Evolutionary conservation across 2,329 filamentous ascomycete genomes (phyloP), one percentile per base, ranked within the genome.

Genomic region (Ceratocystis huliohia): DNA sequence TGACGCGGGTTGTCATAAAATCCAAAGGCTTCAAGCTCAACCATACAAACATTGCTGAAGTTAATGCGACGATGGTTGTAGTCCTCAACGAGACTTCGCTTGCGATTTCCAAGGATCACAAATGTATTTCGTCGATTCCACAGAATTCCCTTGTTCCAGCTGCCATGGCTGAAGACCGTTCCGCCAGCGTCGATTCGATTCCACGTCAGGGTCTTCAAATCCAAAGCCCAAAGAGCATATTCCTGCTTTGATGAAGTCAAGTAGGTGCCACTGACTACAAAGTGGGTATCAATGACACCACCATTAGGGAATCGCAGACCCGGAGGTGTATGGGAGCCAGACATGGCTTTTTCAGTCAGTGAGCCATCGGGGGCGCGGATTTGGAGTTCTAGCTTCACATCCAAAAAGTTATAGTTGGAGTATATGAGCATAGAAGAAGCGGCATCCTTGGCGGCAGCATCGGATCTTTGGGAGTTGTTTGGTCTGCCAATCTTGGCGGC

Each of bases 31-130:
- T 99, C 94, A 10, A 99, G 80, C 75, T 99, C 94, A 7, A 99
- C 93, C 81, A 97, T 88, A 75, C 94, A 97, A 33, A 97, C 86
- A 73, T 99, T 95, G 8, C 89, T 89, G 74, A 97, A 99, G 75
- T 99, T 99, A 76, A 99, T 95, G 30, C 94, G 88, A 10, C 94
- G 88, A 73, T 97, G 94, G 74, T 97, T 97, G 76, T 99, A 99
- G 75, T 99, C 94, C 71, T 99, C 93, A 0, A 97, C 93, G 41
- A 99, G 81, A 71, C 89, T 96, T 69, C 94, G 82, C 75, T 96
- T 96, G 46, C 94, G 85, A 74, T 96, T 95, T 61, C 94, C 94
- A 46, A 99, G 81, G 69, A 99, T 93, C 44, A 97, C 91, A 77
- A 97, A 99, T 0, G 91, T 90, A 73, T 96, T 99, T 69, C 94